A percentile compares a stretch with the other conserved stretches of the same genome.
Evolutionary conservation across 2,329 filamentous ascomycete species (phyloP).

Genomic region (Aaosphaeria pasadenensis): DNA sequence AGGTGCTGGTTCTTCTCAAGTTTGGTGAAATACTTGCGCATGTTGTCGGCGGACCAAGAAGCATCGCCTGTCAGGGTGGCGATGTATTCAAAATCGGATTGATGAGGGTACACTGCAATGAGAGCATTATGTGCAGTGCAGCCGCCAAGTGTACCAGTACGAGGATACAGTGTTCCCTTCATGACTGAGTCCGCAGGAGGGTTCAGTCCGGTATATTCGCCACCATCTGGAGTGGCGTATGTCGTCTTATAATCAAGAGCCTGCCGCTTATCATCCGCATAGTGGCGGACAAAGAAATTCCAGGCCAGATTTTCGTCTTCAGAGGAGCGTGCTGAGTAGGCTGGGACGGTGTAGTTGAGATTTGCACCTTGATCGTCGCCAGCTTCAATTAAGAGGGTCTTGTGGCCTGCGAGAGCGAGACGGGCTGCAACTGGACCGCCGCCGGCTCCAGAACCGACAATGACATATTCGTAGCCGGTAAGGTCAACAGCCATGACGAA

Average conservation of each 20-base stretch:
- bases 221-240: constrained; percentile 43
- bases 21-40: constrained; percentile 58
- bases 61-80: constrained; percentile 57
- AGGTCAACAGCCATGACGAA: background rate
- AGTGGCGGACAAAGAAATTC: constrained; percentile 65
- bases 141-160: constrained; percentile 56
- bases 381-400: constrained; percentile 60
- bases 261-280: constrained; percentile 52
- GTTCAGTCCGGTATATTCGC: constrained; percentile 48
- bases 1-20: constrained; percentile 57
- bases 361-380: constrained; percentile 56
- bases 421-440: constrained; percentile 45
- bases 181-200: constrained; percentile 52
- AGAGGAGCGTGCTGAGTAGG: constrained; percentile 52
- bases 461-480: constrained; percentile 57
- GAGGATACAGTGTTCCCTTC: constrained; percentile 58
- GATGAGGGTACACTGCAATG: constrained; percentile 57
- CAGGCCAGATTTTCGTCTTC: constrained; percentile 57
- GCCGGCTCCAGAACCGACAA: constrained; percentile 53
- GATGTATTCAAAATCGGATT: constrained; percentile 59
- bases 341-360: constrained; percentile 54
- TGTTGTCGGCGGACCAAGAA: constrained; percentile 57
- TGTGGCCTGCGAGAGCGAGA: constrained; percentile 59
- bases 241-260: constrained; percentile 58
- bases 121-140: constrained; percentile 63